A percentile compares a stretch with the other conserved stretches of the same genome.
Evolutionary conservation across 192 early-diverging fungal genomes (phyloP).

Genomic region (Coemansia sp.): DNA sequence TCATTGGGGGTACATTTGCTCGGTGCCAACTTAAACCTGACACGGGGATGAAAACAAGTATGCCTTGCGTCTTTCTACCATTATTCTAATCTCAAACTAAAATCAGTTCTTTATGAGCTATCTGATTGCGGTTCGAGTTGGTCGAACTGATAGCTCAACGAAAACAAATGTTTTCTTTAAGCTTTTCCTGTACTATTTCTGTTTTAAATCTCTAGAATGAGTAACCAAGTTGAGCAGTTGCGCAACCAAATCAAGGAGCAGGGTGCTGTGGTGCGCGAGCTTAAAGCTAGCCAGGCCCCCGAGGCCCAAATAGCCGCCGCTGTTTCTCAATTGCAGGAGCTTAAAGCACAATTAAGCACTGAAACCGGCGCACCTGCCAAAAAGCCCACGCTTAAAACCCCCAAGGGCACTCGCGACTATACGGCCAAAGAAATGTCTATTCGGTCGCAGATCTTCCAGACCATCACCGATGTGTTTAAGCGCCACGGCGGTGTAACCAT

Average conservation of each 20-base stretch:
- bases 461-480: constrained; percentile 85
- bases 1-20: too few relatives aligned
- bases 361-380: constrained; percentile 27
- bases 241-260: constrained; percentile 58
- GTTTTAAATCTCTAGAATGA: constrained; percentile 6
- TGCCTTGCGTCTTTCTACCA: too few relatives aligned
- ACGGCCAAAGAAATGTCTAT: constrained; percentile 96
- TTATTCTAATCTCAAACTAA: too few relatives aligned
- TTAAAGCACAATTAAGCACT: constrained; percentile 61
- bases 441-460: constrained; percentile 85
- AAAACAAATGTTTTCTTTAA: too few relatives aligned
- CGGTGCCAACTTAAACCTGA: too few relatives aligned
- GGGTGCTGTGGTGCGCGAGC: constrained; percentile 57
- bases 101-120: too few relatives aligned
- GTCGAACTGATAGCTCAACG: too few relatives aligned
- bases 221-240: constrained; percentile 30
- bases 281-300: constrained; percentile 63
- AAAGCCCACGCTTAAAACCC: constrained; percentile 68
- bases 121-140: too few relatives aligned
- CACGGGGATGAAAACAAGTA: too few relatives aligned
- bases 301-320: constrained; percentile 59
- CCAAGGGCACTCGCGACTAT: constrained; percentile 95
- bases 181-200: too few relatives aligned
- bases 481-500: constrained; percentile 97
- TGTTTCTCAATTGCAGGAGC: constrained; percentile 55